Base-by-base conservation (phyloP, 1,284 basidiomycete species). In the Inonotus obliquus region DNA sequence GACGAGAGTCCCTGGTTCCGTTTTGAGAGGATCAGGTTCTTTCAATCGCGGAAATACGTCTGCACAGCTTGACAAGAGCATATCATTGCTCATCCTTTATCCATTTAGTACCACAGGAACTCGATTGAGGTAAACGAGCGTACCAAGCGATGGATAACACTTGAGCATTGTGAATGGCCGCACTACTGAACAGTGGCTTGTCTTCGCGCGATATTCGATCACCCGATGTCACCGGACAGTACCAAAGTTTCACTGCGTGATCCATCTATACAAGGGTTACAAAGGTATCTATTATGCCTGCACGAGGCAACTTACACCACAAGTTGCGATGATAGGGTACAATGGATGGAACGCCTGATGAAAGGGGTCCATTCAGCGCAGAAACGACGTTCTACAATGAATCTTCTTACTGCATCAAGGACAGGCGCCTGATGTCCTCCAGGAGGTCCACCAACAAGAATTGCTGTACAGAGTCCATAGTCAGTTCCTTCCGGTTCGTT, bases 391-490 rank as follows among this genome's bases (percentile, higher is more conserved):
- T n/a, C 7, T 10, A 49, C 11, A 21, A 9, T 37, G n/a, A 11
- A 19, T 47, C 9, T 41, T 69, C 83, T 66, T 68, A 88, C 89
- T 23, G 86, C 85, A 61, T 77, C 77, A 2, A 87, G 70, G 10
- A 90, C 86, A 37, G 85, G 84, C 54, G 81, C 86, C 58, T 78
- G 70, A 67, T 91, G 89, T 0, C 89, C 89, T 6, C 87, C 89
- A 35, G 87, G 84, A 57, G 81, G 77, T 7, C 85, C 85, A 2
- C 89, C 89, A 61, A 81, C 79, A 23, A 91, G 74, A 14, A 91
- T 77, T 14, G 79, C 75, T 14, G 86, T 76, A 67, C 89, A 91
- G 17, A 82, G 77, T 4, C 89, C 89, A 13, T 76, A 71, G 4
- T 85, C 86, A 14, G 67, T 69, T 1, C 87, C 87, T 72, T 89